These are phyloP conservation scores for Fusarium austroafricanum DNA, from an alignment of 2,329 filamentous ascomycete species.

Conservation along the genomic window DNA sequence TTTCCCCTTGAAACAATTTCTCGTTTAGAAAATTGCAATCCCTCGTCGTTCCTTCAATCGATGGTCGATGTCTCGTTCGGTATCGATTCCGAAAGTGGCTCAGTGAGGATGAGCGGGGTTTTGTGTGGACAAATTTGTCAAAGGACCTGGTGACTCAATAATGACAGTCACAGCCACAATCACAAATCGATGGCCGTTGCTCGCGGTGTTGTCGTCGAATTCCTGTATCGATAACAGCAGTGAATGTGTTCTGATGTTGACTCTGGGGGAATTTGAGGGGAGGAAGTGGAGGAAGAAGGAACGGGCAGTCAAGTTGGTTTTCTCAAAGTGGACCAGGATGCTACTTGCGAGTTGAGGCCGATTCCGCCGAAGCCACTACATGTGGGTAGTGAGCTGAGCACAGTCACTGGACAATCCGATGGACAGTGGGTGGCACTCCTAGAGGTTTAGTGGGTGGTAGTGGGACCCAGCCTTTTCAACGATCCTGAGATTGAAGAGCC, in stretches of 20 bases:
- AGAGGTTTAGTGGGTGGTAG: slow-evolving; percentile 12
- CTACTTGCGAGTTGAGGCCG: slow-evolving; percentile 39
- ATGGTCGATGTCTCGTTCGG: slow-evolving; percentile 7
- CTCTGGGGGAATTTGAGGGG: slow-evolving; percentile 29
- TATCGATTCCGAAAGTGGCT: slow-evolving; percentile 27
- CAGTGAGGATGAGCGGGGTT: slow-evolving; percentile 40
- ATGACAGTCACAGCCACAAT: slow-evolving; percentile 10
- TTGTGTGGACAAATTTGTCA: slow-evolving; percentile 42
- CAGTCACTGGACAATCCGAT: slow-evolving; percentile 25
- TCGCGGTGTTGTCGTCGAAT: slow-evolving; percentile 22
- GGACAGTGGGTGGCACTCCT: slow-evolving; percentile 15
- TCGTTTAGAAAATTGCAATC: neutral
- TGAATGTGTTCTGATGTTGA: slow-evolving; percentile 25
- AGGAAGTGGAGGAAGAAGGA: slow-evolving; percentile 46
- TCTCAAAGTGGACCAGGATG: slow-evolving; percentile 39
- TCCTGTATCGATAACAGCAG: slow-evolving; percentile 13
- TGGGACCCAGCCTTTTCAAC: slow-evolving; percentile 10
- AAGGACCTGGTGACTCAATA: slow-evolving; percentile 24
- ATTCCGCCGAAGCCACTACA: slow-evolving; percentile 46
- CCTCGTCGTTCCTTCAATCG: slow-evolving; percentile 24
- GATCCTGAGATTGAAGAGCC: slow-evolving; percentile 12
- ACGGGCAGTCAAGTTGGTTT: slow-evolving; percentile 40
- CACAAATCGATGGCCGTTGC: slow-evolving; percentile 5
- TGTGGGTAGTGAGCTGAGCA: slow-evolving; percentile 38
- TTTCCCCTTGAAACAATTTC: neutral